Conservation (phyloP, 768 basidiomycete genomes). For the Boletus rubescentipes region DNA sequence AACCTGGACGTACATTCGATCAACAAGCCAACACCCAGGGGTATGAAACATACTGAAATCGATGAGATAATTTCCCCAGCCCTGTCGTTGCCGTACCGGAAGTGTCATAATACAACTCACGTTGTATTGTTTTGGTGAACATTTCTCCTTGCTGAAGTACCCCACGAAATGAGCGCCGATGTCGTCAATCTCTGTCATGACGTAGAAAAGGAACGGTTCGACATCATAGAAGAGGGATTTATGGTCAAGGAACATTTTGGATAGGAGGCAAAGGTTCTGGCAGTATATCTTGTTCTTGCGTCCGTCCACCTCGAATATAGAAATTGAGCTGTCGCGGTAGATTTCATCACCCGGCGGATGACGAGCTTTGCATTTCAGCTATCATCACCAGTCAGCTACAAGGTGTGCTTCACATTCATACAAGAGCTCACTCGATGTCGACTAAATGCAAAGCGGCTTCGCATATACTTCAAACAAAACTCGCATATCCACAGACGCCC, state of each 20-base stretch:
- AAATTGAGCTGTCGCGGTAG: constrained; percentile 84
- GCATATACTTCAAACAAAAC: constrained; percentile 98
- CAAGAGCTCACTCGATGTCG: constrained; percentile 73
- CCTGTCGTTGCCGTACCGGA: constrained; percentile 89
- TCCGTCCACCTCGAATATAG: constrained; percentile 97
- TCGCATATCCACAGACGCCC: constrained; percentile 96
- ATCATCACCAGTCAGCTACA: constrained; percentile 15
- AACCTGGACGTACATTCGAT: constrained; percentile 56
- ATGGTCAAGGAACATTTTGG: constrained; percentile 99
- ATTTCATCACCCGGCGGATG: constrained; percentile 99
- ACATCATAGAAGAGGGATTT: constrained; percentile 99
- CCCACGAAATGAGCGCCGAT: constrained; percentile 92
- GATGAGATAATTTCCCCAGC: constrained; percentile 96
- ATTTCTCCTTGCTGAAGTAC: constrained; percentile 99
- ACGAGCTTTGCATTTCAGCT: constrained; percentile 94
- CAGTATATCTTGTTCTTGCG: constrained; percentile 99
- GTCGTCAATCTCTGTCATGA: constrained; percentile 91
- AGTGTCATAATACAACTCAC: constrained; percentile 99
- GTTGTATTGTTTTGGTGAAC: constrained; percentile 94
- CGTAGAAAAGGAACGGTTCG: constrained; percentile 98
- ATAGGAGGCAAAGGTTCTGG: constrained; percentile 94
- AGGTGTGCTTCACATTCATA: not conserved
- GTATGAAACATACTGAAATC: constrained; percentile 76
- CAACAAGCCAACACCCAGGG: constrained; percentile 2
- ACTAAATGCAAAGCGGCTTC: constrained; percentile 81